Evolutionary conservation across 257 asterid genomes (phyloP).

Genomic region (Solanum infundibuliforme): DNA sequence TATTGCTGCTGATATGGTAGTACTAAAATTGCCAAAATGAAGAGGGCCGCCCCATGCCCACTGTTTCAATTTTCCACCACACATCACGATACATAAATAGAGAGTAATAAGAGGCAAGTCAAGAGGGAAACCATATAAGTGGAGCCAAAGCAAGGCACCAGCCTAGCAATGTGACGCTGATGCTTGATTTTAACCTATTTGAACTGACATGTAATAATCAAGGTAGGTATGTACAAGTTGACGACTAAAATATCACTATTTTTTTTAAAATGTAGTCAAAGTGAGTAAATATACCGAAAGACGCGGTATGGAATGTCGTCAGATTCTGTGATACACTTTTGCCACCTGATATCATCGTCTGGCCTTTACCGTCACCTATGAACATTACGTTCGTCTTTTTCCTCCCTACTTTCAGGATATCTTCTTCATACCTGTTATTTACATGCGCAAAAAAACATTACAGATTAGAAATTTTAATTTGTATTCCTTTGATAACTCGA

Average conservation of each 20-base stretch:
- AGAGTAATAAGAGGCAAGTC: neutral
- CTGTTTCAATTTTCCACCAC: neutral
- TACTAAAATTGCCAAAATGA: neutral
- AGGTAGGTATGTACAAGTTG: neutral
- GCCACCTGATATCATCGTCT: conserved; percentile 75
- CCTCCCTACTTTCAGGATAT: conserved; percentile 65
- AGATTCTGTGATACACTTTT: conserved; percentile 52
- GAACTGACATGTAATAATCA: neutral
- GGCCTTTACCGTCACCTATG: conserved; percentile 88
- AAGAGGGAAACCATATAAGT: neutral
- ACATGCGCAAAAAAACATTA: neutral
- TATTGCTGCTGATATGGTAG: neutral
- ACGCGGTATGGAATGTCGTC: conserved; percentile 86
- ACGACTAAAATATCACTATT: neutral
- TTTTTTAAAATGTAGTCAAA: neutral
- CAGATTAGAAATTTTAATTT: too few species aligned
- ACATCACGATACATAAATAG: neutral
- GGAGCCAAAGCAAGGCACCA: neutral
- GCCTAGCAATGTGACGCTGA: neutral
- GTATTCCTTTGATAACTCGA: too few species aligned
- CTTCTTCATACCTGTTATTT: conserved; percentile 60
- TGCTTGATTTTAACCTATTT: neutral
- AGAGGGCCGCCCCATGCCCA: neutral
- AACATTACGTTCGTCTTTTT: conserved; percentile 82
- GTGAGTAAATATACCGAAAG: conserved; percentile 52